A percentile compares a stretch with the other conserved stretches of the same genome.
Evolutionary conservation across 192 early-diverging fungal genomes (phyloP).

Genomic region (Dissophora globulifera): DNA sequence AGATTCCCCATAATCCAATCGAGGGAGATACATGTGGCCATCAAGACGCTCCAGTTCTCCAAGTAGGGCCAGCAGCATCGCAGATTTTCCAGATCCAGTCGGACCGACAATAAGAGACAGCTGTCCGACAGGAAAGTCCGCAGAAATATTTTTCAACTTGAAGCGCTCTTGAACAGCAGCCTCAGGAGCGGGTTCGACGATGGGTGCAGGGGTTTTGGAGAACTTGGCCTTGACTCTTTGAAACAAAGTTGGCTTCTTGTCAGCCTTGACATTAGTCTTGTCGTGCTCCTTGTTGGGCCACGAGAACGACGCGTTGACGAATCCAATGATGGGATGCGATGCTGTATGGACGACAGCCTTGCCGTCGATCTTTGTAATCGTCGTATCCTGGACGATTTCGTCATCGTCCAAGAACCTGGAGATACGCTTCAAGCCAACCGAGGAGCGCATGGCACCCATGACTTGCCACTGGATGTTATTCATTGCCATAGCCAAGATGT

Average conservation of each 20-base stretch:
- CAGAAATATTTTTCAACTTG: slow-evolving; percentile 68
- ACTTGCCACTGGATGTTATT: slow-evolving; percentile 67
- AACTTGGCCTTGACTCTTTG: slow-evolving; percentile 22
- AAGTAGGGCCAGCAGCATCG: slow-evolving; percentile 79
- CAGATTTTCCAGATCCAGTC: slow-evolving; percentile 90
- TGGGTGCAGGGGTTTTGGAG: slow-evolving; percentile 8
- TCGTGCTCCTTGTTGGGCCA: slow-evolving; percentile 48
- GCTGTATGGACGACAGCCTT: slow-evolving; percentile 50
- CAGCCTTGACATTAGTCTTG: slow-evolving; percentile 28
- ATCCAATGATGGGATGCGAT: slow-evolving; percentile 59
- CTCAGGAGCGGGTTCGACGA: slow-evolving; percentile 4
- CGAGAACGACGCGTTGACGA: slow-evolving; percentile 18
- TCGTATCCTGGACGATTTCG: slow-evolving; percentile 66
- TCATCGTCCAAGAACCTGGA: slow-evolving; percentile 75
- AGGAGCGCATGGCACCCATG: slow-evolving; percentile 59
- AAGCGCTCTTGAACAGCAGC: slow-evolving; percentile 52
- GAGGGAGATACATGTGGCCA: slow-evolving; percentile 58
- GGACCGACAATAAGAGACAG: slow-evolving; percentile 86
- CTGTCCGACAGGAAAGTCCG: slow-evolving; percentile 73
- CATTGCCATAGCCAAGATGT: slow-evolving; percentile 68
- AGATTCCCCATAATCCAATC: slow-evolving; percentile 32
- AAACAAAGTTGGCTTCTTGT: slow-evolving; percentile 14
- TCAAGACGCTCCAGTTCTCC: slow-evolving; percentile 78
- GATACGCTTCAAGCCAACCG: slow-evolving; percentile 75
- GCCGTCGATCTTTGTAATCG: slow-evolving; percentile 37